phyloP scores from a whole-genome alignment of 441 rosid genomes.

The Brassica balearica region DNA sequence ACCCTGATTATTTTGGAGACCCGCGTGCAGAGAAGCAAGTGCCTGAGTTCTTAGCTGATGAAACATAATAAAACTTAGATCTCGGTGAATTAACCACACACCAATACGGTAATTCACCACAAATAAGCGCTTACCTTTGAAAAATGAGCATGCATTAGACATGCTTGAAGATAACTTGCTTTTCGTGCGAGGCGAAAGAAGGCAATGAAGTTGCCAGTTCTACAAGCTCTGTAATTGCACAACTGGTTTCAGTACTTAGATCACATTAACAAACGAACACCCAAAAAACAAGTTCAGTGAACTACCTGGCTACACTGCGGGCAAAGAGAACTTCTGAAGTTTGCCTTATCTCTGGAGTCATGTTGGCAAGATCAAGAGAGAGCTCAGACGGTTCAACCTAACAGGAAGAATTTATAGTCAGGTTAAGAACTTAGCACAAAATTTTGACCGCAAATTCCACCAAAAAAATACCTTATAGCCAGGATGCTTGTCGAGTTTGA shows the following conservation, averaged over 20 bases:
- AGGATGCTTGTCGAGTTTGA: slow-evolving; percentile 99
- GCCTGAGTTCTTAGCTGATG: slow-evolving; percentile 90
- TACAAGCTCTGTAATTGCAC: slow-evolving; percentile 77
- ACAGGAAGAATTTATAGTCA: slow-evolving; percentile 41
- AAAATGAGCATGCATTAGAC: slow-evolving; percentile 99
- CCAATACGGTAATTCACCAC: slow-evolving; percentile 20
- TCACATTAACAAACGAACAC: slow-evolving; percentile 39
- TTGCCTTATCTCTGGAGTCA: slow-evolving; percentile 95
- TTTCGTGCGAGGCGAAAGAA: slow-evolving; percentile 93
- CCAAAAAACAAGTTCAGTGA: slow-evolving; percentile 24
- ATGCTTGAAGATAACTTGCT: slow-evolving; percentile 95
- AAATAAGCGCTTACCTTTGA: slow-evolving; percentile 64
- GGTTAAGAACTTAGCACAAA: slow-evolving; percentile 25
- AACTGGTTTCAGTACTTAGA: slow-evolving; percentile 45
- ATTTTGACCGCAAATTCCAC: too few relatives aligned
- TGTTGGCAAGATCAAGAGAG: slow-evolving; percentile 97
- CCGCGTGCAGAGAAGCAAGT: slow-evolving; percentile 85
- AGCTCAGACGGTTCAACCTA: slow-evolving; percentile 99
- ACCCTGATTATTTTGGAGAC: slow-evolving; percentile 90
- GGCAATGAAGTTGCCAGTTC: slow-evolving; percentile 85
- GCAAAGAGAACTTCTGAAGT: slow-evolving; percentile 91
- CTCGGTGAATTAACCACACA: slow-evolving; percentile 23
- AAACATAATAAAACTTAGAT: slow-evolving; percentile 38
- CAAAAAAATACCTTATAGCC: slow-evolving; percentile 99
- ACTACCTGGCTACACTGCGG: slow-evolving; percentile 94